Conservation (phyloP, 257 asterid species). For the Buddleja alternifolia region DNA sequence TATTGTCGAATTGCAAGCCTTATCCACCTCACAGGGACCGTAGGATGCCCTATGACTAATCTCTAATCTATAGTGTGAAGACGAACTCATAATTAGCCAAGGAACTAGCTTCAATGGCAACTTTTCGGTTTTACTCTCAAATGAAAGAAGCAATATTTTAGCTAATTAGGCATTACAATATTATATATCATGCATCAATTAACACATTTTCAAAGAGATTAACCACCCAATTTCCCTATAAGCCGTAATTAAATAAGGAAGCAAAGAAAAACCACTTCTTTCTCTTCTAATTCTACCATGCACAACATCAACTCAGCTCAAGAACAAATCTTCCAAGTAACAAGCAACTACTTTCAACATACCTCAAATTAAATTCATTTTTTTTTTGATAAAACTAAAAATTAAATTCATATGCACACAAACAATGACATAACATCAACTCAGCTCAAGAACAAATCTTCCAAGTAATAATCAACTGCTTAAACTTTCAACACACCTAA, state of each 20-base stretch:
- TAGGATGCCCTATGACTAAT: slow-evolving; percentile 24
- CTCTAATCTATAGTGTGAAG: slow-evolving; percentile 10
- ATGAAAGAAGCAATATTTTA: slow-evolving; percentile 10
- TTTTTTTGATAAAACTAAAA: too few species aligned
- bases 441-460: slow-evolving; percentile 16
- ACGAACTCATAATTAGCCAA: slow-evolving; percentile 10
- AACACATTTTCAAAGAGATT: slow-evolving; percentile 6
- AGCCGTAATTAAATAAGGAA: too few species aligned
- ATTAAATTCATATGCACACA: too few species aligned
- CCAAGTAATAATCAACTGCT: slow-evolving; percentile 10
- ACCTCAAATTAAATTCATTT: too few species aligned
- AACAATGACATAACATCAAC: too few species aligned
- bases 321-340: too few species aligned
- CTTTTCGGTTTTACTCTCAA: neutral
- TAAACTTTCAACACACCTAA: slow-evolving; percentile 19
- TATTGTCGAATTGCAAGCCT: slow-evolving; percentile 5
- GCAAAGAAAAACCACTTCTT: slow-evolving; percentile 8
- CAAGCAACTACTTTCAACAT: too few species aligned
- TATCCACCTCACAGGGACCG: slow-evolving; percentile 23
- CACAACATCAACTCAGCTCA: slow-evolving; percentile 22
- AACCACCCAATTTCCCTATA: neutral
- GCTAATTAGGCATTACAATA: slow-evolving; percentile 8
- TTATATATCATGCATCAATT: neutral
- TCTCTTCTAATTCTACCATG: slow-evolving; percentile 10
- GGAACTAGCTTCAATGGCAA: slow-evolving; percentile 22